These are phyloP conservation scores for Parathielavia appendiculata DNA, from an alignment of 495 filamentous ascomycete species.

Conservation along the genomic window DNA sequence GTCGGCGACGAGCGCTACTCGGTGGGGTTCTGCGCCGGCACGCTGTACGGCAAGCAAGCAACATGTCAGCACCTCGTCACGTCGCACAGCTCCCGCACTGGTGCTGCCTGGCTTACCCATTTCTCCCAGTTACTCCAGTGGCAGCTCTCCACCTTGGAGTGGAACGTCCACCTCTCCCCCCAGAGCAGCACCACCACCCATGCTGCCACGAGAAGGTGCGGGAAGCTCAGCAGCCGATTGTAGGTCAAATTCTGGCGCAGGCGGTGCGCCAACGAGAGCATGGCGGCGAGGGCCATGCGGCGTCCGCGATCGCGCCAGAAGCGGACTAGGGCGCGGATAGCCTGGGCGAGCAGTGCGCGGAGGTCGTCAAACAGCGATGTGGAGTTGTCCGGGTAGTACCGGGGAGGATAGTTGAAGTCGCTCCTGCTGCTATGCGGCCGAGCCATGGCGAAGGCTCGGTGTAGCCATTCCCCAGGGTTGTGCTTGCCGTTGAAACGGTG, in stretches of 20 bases:
- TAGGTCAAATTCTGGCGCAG: slow-evolving; percentile 41
- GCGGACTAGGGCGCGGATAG: slow-evolving; percentile 31
- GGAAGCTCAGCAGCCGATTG: slow-evolving; percentile 50
- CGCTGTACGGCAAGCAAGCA: slow-evolving; percentile 48
- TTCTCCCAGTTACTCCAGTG: slow-evolving; percentile 82
- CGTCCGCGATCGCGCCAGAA: slow-evolving; percentile 38
- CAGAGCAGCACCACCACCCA: slow-evolving; percentile 81
- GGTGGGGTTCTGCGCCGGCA: slow-evolving; percentile 69
- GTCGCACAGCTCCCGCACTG: not conserved
- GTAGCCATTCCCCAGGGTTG: slow-evolving; percentile 24
- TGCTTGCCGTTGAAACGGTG: not conserved
- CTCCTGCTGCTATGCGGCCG: slow-evolving; percentile 24
- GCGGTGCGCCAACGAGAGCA: slow-evolving; percentile 28
- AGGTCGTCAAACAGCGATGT: slow-evolving; percentile 30
- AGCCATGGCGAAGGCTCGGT: slow-evolving; percentile 23
- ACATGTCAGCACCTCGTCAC: not conserved
- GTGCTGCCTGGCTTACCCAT: slow-evolving; percentile 61
- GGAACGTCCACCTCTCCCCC: slow-evolving; percentile 79
- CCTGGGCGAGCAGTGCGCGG: slow-evolving; percentile 25
- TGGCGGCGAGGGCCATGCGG: slow-evolving; percentile 26
- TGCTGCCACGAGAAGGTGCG: slow-evolving; percentile 59
- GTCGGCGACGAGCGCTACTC: slow-evolving; percentile 83
- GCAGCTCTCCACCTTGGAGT: slow-evolving; percentile 62
- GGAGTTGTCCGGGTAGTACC: slow-evolving; percentile 21
- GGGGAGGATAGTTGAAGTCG: slow-evolving; percentile 14